Percentiles rank a stretch among this genome's conserved stretches.
Conservation (phyloP, 179 eudicot genomes). For the Beta corolliflora region DNA sequence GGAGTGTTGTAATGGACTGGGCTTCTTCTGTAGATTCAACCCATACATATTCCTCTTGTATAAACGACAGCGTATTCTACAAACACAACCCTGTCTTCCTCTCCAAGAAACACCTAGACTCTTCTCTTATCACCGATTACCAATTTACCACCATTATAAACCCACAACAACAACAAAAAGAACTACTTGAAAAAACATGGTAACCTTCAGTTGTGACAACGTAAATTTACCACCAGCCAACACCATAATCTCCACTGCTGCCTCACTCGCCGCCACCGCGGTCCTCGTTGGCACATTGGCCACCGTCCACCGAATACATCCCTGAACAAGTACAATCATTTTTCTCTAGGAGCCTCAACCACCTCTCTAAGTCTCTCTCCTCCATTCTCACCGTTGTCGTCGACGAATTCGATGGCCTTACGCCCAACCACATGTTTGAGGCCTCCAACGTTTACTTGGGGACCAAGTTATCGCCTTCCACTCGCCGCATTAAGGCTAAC, state of each 20-base stretch:
- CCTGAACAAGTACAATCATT: constrained; percentile 26
- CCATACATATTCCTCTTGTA: too few species aligned
- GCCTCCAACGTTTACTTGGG: constrained; percentile 28
- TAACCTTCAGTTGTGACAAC: constrained; percentile 26
- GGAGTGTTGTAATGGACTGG: too few species aligned
- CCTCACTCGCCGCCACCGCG: constrained; percentile 31
- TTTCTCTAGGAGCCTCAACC: constrained; percentile 6
- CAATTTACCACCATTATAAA: too few species aligned
- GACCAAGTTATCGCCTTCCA: constrained; percentile 12
- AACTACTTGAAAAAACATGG: constrained; percentile 9
- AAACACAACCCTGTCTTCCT: too few species aligned
- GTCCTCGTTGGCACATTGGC: constrained; percentile 21
- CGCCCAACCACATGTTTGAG: constrained; percentile 34
- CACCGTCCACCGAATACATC: constrained; percentile 17
- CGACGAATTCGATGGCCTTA: constrained; percentile 30
- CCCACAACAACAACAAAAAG: too few species aligned
- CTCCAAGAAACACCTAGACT: too few species aligned
- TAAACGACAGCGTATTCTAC: too few species aligned
- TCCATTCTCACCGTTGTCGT: constrained; percentile 23
- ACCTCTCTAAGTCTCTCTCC: constrained; percentile 16
- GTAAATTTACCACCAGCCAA: constrained; percentile 22
- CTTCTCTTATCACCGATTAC: too few species aligned
- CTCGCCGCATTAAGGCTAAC: constrained; percentile 23
- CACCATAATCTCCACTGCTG: constrained; percentile 26
- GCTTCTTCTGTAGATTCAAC: too few species aligned